Conservation (phyloP, 2,329 filamentous ascomycete genomes). For the Ophiostoma pallidulum region DNA sequence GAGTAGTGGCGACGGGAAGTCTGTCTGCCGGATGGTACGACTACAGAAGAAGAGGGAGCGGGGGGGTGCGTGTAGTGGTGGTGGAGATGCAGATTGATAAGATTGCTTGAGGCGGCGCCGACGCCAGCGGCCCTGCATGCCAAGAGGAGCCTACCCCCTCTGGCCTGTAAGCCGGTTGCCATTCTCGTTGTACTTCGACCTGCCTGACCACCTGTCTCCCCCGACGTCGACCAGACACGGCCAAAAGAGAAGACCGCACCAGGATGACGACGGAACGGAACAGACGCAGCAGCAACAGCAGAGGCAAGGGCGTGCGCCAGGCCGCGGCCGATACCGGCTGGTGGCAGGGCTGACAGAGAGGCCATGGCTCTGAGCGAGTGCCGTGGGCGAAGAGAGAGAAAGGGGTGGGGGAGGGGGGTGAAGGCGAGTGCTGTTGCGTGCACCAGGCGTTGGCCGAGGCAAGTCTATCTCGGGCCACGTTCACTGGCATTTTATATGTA, state of each 20-base stretch:
- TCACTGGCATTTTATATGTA: neutral
- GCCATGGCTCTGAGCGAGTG: neutral
- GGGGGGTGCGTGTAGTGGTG: neutral
- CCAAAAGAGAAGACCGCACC: too few relatives aligned
- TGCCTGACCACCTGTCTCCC: too few relatives aligned
- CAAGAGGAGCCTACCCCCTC: neutral
- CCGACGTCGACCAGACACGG: too few relatives aligned
- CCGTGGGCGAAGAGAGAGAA: too few relatives aligned
- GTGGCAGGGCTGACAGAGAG: neutral
- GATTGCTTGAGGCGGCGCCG: conserved; percentile 3
- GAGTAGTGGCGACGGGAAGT: neutral
- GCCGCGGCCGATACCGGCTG: neutral
- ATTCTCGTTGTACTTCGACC: neutral
- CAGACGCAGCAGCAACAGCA: too few relatives aligned
- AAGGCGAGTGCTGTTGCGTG: neutral
- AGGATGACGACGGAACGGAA: too few relatives aligned
- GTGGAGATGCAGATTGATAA: conserved; percentile 8
- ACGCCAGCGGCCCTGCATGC: neutral
- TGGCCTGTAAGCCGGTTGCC: neutral
- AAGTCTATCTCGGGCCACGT: too few relatives aligned
- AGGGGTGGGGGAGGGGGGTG: neutral
- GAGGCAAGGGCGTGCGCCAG: neutral
- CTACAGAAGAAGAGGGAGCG: neutral
- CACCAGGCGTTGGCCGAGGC: too few relatives aligned
- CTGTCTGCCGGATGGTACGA: neutral